Evolutionary conservation across 768 basidiomycete species (phyloP).

Genomic region (Goffeauzyma gilvescens): DNA sequence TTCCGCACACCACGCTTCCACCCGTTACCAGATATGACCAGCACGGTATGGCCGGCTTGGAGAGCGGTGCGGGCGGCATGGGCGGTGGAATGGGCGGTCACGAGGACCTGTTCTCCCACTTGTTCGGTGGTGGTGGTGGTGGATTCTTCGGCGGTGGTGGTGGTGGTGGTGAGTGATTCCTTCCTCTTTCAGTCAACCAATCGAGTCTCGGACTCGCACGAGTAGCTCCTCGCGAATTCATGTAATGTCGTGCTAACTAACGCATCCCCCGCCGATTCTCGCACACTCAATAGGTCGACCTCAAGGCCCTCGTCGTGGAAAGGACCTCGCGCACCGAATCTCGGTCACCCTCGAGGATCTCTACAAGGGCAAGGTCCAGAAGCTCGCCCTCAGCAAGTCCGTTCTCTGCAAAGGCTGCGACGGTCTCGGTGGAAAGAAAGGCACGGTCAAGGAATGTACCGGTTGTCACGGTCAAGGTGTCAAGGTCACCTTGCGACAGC

Average conservation of each 20-base stretch:
- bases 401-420: slow-evolving; percentile 83
- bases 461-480: slow-evolving; percentile 75
- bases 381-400: slow-evolving; percentile 88
- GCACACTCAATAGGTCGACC: slow-evolving; percentile 27
- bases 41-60: slow-evolving; percentile 86
- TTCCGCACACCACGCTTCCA: no score
- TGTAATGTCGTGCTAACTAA: slow-evolving; percentile 12
- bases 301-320: slow-evolving; percentile 69
- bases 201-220: no score
- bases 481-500: slow-evolving; percentile 77
- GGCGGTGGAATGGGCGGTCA: slow-evolving; percentile 40
- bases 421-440: slow-evolving; percentile 94
- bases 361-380: slow-evolving; percentile 83
- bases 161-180: slow-evolving; percentile 4
- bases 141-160: slow-evolving; percentile 20
- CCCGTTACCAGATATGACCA: slow-evolving; percentile 74
- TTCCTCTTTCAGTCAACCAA: no score
- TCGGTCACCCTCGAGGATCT: slow-evolving; percentile 73
- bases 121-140: slow-evolving; percentile 25
- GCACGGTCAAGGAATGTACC: slow-evolving; percentile 63
- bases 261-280: slow-evolving; percentile 24
- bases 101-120: slow-evolving; percentile 18
- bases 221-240: no score
- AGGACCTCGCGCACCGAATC: slow-evolving; percentile 93
- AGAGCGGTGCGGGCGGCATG: slow-evolving; percentile 36